Base-by-base conservation (phyloP, 257 asterid genomes). In the Penstemon eatonii region DNA sequence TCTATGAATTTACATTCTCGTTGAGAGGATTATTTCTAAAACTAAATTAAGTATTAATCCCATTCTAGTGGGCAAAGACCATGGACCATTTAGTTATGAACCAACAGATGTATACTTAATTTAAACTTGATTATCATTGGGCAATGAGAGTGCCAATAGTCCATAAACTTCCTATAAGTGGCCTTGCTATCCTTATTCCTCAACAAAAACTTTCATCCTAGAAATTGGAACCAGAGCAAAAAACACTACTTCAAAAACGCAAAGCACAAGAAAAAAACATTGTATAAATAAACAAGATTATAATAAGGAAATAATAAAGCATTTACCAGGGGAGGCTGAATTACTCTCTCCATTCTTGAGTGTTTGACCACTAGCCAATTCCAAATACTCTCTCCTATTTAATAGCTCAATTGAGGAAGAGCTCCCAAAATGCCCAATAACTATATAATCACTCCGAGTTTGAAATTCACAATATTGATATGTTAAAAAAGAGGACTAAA, bases 261-360 rank as follows among this genome's bases (percentile, higher is more conserved):
- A 40, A 45, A 53, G 11, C 12, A 50, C 5, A 36, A 5, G 52
- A 37, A 2, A 39, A 11, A 6, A 61, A 1, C 10, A 33, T 3
- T 19, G 13, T 0, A 59, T 57, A 57, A 57, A 38, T 36, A 18
- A n/a, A 25, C n/a, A 4, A 33, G 25, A 54, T 15, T 15, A 15
- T 15, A 15, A 15, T 15, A 15, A 41, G 33, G 25, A 5, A 18
- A 18, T n/a, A 51, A 63, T 41, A 42, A 15, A 61, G 10, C 37
- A 54, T 62, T 74, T 85, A 85, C 91, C 91, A 85, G 80, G 25
- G 88, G 91, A 76, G 91, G 91, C 81, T 85, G 91, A 63, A 85
- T 78, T 71, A 54, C 80, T 65, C 91, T 75, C 42, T 85, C 91
- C 88, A 78, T 85, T 78, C 77, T 63, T 39, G 71, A 64, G 57